These are phyloP conservation scores for Ascocoryne sarcoides DNA, from an alignment of 2,329 filamentous ascomycete species.

Conservation along the genomic window DNA sequence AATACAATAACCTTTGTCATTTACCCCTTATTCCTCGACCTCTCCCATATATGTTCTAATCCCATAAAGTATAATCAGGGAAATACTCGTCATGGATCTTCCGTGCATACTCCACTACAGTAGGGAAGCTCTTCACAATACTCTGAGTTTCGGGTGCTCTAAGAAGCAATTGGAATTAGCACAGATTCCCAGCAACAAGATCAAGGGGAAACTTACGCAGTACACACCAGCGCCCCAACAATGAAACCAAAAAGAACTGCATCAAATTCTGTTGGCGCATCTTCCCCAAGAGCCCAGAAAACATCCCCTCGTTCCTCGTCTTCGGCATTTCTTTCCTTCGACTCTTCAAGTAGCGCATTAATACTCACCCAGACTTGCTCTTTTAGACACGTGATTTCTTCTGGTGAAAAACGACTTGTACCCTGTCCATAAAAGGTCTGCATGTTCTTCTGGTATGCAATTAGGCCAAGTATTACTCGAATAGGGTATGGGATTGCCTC, in stretches of 20 bases:
- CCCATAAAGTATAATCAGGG: conserved; percentile 43
- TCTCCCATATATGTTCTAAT: too few species aligned
- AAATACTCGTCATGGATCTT: conserved; percentile 50
- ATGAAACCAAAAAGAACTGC: conserved; percentile 50
- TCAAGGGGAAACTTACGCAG: conserved; percentile 37
- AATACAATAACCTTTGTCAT: too few species aligned
- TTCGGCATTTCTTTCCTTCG: conserved; percentile 30
- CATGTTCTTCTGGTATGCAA: conserved; percentile 37
- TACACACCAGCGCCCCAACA: conserved; percentile 40
- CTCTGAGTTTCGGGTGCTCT: conserved; percentile 40
- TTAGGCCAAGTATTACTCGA: conserved; percentile 40
- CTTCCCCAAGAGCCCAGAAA: conserved; percentile 40
- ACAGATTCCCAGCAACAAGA: not conserved
- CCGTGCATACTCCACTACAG: conserved; percentile 44
- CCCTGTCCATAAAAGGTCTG: conserved; percentile 48
- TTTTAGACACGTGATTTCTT: conserved; percentile 39
- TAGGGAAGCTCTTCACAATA: conserved; percentile 38
- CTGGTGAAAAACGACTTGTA: conserved; percentile 39
- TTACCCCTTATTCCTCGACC: too few species aligned
- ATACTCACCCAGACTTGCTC: conserved; percentile 46
- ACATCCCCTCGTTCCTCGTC: conserved; percentile 3
- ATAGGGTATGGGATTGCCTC: conserved; percentile 41
- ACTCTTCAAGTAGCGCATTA: conserved; percentile 34
- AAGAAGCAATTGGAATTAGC: not conserved
- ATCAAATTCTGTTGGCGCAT: conserved; percentile 48